Conservation (phyloP, 495 filamentous ascomycete genomes). For the Neurospora sublineolata region DNA sequence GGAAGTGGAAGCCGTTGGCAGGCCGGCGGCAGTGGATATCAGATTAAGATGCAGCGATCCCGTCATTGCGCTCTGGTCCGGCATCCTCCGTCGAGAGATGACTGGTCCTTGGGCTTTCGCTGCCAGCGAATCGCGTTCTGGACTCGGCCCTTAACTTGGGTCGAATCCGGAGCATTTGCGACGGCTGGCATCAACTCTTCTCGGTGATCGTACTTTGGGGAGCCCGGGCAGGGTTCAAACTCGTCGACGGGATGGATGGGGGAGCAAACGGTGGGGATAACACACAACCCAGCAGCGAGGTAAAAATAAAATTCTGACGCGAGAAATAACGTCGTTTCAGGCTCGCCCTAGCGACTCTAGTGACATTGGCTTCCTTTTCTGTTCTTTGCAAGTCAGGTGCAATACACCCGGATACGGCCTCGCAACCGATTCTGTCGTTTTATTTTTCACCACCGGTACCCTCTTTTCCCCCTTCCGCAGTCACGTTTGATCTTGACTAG, state of each 20-base stretch:
- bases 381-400: neutral
- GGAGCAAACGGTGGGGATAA: neutral
- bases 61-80: slow-evolving; percentile 6
- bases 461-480: neutral
- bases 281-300: neutral
- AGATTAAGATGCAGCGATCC: slow-evolving; percentile 4
- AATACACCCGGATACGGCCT: neutral
- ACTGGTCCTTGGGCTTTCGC: neutral
- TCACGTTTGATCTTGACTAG: neutral
- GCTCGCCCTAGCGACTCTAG: neutral
- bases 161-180: slow-evolving; percentile 14
- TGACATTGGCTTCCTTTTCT: neutral
- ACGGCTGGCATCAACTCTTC: slow-evolving; percentile 1
- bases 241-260: neutral
- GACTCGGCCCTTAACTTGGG: neutral
- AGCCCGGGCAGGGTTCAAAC: neutral
- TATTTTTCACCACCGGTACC: neutral
- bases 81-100: neutral
- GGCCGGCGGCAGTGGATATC: neutral
- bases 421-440: neutral
- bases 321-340: neutral
- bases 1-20: neutral
- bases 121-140: slow-evolving; percentile 3
- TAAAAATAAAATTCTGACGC: neutral
- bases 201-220: neutral